Evolutionary conservation across 2,329 filamentous ascomycete species (phyloP).

Genomic region (Aspergillus fijiensis): DNA sequence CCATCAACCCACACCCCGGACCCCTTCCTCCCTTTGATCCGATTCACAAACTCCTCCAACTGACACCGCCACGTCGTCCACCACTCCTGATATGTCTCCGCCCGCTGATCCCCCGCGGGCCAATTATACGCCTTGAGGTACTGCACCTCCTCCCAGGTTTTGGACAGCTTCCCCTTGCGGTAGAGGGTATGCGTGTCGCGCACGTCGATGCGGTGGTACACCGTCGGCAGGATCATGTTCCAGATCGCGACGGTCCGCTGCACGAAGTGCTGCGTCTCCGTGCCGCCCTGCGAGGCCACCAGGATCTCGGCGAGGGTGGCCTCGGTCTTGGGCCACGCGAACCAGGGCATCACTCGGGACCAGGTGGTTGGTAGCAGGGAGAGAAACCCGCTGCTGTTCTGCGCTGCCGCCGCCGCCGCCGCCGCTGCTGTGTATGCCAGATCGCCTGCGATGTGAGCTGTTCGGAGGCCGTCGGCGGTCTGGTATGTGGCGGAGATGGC

Average conservation of each 20-base stretch:
- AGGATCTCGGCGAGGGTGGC: constrained; percentile 17
- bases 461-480: constrained; percentile 11
- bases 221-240: constrained; percentile 20
- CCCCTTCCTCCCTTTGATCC: constrained; percentile 40
- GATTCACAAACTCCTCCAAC: constrained; percentile 52
- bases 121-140: constrained; percentile 23
- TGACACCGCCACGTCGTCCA: constrained; percentile 51
- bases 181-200: constrained; percentile 8
- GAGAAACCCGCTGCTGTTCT: no score
- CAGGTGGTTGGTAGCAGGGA: constrained; percentile 16
- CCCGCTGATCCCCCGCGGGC: constrained; percentile 20
- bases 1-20: constrained; percentile 43
- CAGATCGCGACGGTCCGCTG: constrained; percentile 20
- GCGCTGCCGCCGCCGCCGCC: not conserved
- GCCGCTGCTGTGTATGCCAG: constrained; percentile 1
- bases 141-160: constrained; percentile 19
- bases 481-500: constrained; percentile 18
- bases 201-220: constrained; percentile 18
- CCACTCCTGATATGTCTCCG: constrained; percentile 27
- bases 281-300: constrained; percentile 1
- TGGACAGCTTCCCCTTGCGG: constrained; percentile 9
- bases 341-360: constrained; percentile 7
- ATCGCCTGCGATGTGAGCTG: constrained; percentile 18
- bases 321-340: constrained; percentile 22
- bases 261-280: not conserved